These are phyloP conservation scores for Xylariaceae sp. DNA, from an alignment of 2,329 filamentous ascomycete species.

Conservation along the genomic window DNA sequence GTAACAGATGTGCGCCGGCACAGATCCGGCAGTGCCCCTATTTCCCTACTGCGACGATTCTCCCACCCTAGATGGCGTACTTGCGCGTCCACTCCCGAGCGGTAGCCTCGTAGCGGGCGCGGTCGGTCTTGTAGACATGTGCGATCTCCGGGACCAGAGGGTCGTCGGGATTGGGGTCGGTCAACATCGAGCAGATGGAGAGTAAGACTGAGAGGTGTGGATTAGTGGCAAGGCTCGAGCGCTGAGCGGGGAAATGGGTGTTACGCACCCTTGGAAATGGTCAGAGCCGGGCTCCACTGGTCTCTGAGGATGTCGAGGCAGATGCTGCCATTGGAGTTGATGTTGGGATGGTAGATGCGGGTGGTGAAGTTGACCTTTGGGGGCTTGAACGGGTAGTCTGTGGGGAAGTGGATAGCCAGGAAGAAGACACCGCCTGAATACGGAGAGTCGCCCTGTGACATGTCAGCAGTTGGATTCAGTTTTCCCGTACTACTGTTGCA, in stretches of 20 bases:
- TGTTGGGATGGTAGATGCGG: slow-evolving; percentile 99
- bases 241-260: background rate
- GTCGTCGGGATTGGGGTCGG: slow-evolving; percentile 98
- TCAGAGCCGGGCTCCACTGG: slow-evolving; percentile 98
- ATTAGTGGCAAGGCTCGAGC: slow-evolving; percentile 4
- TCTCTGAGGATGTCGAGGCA: slow-evolving; percentile 97
- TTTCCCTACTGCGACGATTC: background rate
- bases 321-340: slow-evolving; percentile 99
- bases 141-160: slow-evolving; percentile 98
- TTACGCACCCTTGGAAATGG: slow-evolving; percentile 87
- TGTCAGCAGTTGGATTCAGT: slow-evolving; percentile 5
- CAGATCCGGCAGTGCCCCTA: background rate
- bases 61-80: slow-evolving; percentile 74
- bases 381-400: slow-evolving; percentile 99
- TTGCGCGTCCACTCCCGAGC: slow-evolving; percentile 98
- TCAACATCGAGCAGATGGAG: slow-evolving; percentile 99
- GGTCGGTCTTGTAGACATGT: slow-evolving; percentile 99
- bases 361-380: slow-evolving; percentile 99
- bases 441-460: slow-evolving; percentile 77
- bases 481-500: too few species aligned
- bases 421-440: slow-evolving; percentile 99
- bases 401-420: slow-evolving; percentile 97
- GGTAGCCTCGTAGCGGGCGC: slow-evolving; percentile 90
- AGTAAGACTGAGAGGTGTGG: slow-evolving; percentile 65
- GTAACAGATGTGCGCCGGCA: background rate